These are phyloP conservation scores for Calocera cornea DNA, from an alignment of 768 basidiomycete genomes.

Conservation along the genomic window DNA sequence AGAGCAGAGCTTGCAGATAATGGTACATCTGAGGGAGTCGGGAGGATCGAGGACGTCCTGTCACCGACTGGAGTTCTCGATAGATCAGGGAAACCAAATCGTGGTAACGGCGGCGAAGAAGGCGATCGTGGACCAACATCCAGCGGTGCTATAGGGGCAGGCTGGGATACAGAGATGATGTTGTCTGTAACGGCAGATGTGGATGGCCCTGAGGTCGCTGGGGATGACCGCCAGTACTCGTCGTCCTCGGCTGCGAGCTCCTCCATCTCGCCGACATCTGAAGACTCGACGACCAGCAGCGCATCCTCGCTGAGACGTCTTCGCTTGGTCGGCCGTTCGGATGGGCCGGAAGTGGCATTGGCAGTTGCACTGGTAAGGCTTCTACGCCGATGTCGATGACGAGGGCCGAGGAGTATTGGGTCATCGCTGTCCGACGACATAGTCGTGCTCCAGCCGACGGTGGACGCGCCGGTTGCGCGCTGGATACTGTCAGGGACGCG, in stretches of 20 bases:
- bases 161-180: too few species aligned
- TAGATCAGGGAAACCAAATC: background rate
- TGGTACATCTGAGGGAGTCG: background rate
- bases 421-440: slow-evolving; percentile 4
- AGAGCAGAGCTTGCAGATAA: background rate
- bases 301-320: slow-evolving; percentile 14
- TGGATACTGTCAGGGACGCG: background rate
- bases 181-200: too few species aligned
- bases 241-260: slow-evolving; percentile 19
- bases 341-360: background rate
- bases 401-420: background rate
- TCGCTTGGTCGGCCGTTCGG: background rate
- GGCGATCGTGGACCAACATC: too few species aligned
- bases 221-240: slow-evolving; percentile 5
- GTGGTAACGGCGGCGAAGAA: background rate
- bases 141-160: background rate
- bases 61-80: background rate
- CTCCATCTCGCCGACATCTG: slow-evolving; percentile 48
- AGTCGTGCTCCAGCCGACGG: background rate
- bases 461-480: background rate
- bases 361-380: background rate
- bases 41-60: background rate
- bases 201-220: too few species aligned
- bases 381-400: background rate
- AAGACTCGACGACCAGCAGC: slow-evolving; percentile 45